These are phyloP conservation scores for Orobanche coerulescens DNA, from an alignment of 257 asterid genomes.

Conservation along the genomic window DNA sequence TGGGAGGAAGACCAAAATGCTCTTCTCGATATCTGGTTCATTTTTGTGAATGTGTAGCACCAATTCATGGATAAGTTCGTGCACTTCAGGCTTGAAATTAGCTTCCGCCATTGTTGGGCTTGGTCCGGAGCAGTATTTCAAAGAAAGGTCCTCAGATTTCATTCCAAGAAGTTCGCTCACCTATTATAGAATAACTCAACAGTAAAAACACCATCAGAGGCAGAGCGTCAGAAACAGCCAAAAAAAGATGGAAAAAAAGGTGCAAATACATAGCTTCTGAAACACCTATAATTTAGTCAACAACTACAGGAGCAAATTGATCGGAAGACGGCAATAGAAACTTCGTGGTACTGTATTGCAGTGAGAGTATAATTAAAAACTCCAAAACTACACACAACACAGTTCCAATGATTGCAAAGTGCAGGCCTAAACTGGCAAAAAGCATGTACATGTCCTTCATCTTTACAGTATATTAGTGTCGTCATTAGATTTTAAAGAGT, in stretches of 20 bases:
- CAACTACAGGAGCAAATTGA: background rate
- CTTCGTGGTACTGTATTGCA: background rate
- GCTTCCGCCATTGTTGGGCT: conserved; percentile 59
- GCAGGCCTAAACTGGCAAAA: background rate
- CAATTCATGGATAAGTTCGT: conserved; percentile 75
- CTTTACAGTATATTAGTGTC: background rate
- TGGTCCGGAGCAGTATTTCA: conserved; percentile 67
- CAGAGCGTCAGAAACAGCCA: conserved; percentile 18
- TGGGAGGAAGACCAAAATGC: conserved; percentile 92
- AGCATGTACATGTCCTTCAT: background rate
- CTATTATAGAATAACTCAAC: conserved; percentile 32
- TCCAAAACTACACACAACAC: conserved; percentile 9
- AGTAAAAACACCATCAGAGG: background rate
- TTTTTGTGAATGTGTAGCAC: conserved; percentile 71
- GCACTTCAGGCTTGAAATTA: conserved; percentile 52
- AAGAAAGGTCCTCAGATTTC: conserved; percentile 42
- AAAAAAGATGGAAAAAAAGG: background rate
- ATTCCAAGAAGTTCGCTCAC: conserved; percentile 59
- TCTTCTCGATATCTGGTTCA: conserved; percentile 91
- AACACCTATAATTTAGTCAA: background rate
- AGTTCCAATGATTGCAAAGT: background rate
- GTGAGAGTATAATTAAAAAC: background rate
- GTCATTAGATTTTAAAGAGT: background rate
- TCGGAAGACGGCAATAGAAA: background rate
- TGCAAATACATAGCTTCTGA: background rate